These are phyloP conservation scores for Chytridiales sp. DNA, from an alignment of 371 early-diverging fungal species.

Conservation along the genomic window DNA sequence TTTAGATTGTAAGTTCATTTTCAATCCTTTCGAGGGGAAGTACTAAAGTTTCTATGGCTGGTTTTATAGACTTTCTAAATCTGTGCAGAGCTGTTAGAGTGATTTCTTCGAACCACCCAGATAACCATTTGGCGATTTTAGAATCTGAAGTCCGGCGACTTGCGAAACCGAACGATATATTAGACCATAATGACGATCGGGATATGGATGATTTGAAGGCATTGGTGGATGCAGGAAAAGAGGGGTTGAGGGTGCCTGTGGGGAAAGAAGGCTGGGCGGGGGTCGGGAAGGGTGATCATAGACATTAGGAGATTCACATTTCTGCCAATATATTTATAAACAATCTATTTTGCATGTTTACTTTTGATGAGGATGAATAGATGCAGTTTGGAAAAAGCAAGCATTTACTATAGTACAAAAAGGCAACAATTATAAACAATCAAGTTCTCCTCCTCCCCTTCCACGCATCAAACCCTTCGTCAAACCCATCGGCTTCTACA, in stretches of 20 bases:
- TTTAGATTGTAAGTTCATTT: slow-evolving; percentile 27
- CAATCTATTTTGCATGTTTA: too few species aligned
- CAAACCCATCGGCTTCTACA: slow-evolving; percentile 12
- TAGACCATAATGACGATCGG: not conserved
- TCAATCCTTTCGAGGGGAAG: too few species aligned
- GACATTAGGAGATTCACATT: too few species aligned
- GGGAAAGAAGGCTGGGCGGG: too few species aligned
- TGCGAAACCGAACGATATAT: not conserved
- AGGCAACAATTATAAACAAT: too few species aligned
- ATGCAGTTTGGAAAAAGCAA: too few species aligned
- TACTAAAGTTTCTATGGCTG: not conserved
- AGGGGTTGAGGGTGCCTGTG: too few species aligned
- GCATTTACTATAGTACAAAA: too few species aligned
- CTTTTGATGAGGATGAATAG: too few species aligned
- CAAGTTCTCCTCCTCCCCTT: slow-evolving; percentile 3
- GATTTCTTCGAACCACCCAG: slow-evolving; percentile 5
- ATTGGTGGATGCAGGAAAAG: slow-evolving; percentile 1
- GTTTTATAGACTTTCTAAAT: slow-evolving; percentile 8
- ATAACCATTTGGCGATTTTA: slow-evolving; percentile 1
- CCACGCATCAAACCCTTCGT: slow-evolving; percentile 22
- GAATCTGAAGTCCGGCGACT: not conserved
- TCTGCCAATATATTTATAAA: too few species aligned
- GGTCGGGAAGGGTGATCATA: too few species aligned
- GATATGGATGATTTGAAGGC: not conserved
- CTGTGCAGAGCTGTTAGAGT: slow-evolving; percentile 1